These are phyloP conservation scores for Eimeria brunetti DNA, from an alignment of 169 alveolate species.

Conservation along the genomic window DNA sequence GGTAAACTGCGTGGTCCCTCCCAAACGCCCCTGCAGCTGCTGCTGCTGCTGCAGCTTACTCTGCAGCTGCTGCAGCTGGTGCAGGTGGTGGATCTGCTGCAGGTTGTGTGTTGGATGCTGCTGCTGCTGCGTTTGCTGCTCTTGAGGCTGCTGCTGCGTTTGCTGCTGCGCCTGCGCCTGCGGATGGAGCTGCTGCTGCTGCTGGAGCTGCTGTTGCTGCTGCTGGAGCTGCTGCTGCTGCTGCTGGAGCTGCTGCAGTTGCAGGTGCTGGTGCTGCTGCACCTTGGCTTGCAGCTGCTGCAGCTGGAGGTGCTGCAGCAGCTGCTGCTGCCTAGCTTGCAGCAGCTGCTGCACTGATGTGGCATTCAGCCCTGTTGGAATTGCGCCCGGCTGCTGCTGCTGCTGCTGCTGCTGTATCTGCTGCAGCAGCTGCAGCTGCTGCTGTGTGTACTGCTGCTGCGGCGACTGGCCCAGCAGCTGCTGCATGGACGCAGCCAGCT, in stretches of 20 bases:
- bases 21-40: slow-evolving; percentile 66
- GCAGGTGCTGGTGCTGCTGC: slow-evolving; percentile 41
- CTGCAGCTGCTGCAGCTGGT: slow-evolving; percentile 40
- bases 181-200: too few relatives aligned
- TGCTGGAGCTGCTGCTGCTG: slow-evolving; percentile 41
- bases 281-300: slow-evolving; percentile 1
- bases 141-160: slow-evolving; percentile 38
- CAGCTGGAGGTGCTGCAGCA: slow-evolving; percentile 47
- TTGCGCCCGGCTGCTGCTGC: slow-evolving; percentile 27
- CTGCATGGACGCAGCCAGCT: slow-evolving; percentile 10
- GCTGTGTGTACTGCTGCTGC: slow-evolving; percentile 28
- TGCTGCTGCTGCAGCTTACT: slow-evolving; percentile 57
- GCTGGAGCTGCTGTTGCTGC: slow-evolving; percentile 36
- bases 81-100: slow-evolving; percentile 39
- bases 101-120: slow-evolving; percentile 19
- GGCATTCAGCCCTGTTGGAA: background rate
- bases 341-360: slow-evolving; percentile 49
- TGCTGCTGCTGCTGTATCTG: slow-evolving; percentile 41
- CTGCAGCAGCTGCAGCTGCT: slow-evolving; percentile 26
- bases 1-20: slow-evolving; percentile 26
- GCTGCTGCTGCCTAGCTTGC: slow-evolving; percentile 50
- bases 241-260: slow-evolving; percentile 9
- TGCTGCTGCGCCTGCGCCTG: background rate
- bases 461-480: background rate
- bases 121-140: background rate